Evolutionary conservation across 768 basidiomycete species (phyloP).

Genomic region (Phanerochaete sordida): DNA sequence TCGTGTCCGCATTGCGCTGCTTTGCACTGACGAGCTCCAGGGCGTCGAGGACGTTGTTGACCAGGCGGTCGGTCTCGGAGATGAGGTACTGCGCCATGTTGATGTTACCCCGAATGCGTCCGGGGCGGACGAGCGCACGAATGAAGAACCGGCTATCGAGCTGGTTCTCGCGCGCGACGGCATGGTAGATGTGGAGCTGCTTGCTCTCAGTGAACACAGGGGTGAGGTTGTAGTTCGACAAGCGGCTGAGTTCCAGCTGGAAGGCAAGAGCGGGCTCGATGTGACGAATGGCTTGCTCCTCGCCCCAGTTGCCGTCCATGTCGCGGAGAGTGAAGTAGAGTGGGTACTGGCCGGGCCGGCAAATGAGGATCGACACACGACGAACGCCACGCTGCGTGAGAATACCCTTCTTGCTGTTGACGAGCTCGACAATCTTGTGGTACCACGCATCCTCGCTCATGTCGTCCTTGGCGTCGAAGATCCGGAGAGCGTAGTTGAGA

Average conservation of each 20-base stretch:
- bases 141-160: slow-evolving; percentile 99
- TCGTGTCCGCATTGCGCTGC: slow-evolving; percentile 91
- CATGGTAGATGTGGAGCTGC: slow-evolving; percentile 98
- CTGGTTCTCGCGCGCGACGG: slow-evolving; percentile 91
- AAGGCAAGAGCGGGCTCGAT: slow-evolving; percentile 97
- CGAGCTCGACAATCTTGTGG: slow-evolving; percentile 62
- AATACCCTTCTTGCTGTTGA: slow-evolving; percentile 62
- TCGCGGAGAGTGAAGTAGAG: slow-evolving; percentile 91
- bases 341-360: slow-evolving; percentile 88
- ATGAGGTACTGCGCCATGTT: slow-evolving; percentile 97
- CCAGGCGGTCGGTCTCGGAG: slow-evolving; percentile 95
- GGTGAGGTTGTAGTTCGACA: slow-evolving; percentile 94
- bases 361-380: slow-evolving; percentile 88
- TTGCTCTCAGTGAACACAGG: slow-evolving; percentile 97
- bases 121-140: slow-evolving; percentile 93
- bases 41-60: slow-evolving; percentile 91
- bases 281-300: slow-evolving; percentile 96
- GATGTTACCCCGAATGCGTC: slow-evolving; percentile 88
- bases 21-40: slow-evolving; percentile 91
- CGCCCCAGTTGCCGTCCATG: slow-evolving; percentile 71
- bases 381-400: slow-evolving; percentile 80
- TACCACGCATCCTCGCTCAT: slow-evolving; percentile 76
- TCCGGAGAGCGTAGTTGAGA: slow-evolving; percentile 88
- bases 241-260: slow-evolving; percentile 94
- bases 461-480: slow-evolving; percentile 80